Base-by-base conservation (phyloP, 345 rosid species). In the Citrus australasica region DNA sequence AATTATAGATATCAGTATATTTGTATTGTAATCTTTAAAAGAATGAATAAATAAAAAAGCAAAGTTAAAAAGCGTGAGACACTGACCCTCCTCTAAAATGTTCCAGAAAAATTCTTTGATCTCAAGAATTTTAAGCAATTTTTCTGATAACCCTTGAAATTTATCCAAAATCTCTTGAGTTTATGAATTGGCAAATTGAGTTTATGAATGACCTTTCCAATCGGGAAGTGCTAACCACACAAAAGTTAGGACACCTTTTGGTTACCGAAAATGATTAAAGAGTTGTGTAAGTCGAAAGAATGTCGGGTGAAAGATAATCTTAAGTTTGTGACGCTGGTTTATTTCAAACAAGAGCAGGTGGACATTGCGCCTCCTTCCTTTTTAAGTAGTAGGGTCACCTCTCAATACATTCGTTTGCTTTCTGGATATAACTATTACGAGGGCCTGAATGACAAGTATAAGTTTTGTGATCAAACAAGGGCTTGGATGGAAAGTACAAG, bases 281-380 rank as follows among this genome's bases (percentile, higher is more conserved):
- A 46, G 6, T n/a, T 51, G 69, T 3, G 61, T 27, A 76, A 78
- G 58, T 24, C 19, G 79, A 70, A 70, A 75, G 77, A 68, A 37
- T 78, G 84, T 82, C 71, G 81, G 81, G 72, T 64, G 59, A 80
- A 78, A 76, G 72, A 67, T 65, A 53, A 65, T 51, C 13, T 11
- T n/a, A 67, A 28, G 56, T 21, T 25, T 10, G 19, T 73, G 71
- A 63, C 17, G 8, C 30, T 68, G 79, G 71, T 40, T 46, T 37
- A 14, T 35, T 35, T 35, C 75, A 68, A 66, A 67, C 69, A 67
- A 40, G 67, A 58, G 40, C 81, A 73, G 81, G 25, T 69, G 71
- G 76, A 71, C 60, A 76, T 6, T 21, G 78, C 53, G 69, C 80
- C 62, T 5, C 80, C 62, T 51, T 25, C 46, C 76, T 40, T 40